Base-by-base conservation (phyloP, 2,329 filamentous ascomycete species). In the Chaetomium olivaceum region DNA sequence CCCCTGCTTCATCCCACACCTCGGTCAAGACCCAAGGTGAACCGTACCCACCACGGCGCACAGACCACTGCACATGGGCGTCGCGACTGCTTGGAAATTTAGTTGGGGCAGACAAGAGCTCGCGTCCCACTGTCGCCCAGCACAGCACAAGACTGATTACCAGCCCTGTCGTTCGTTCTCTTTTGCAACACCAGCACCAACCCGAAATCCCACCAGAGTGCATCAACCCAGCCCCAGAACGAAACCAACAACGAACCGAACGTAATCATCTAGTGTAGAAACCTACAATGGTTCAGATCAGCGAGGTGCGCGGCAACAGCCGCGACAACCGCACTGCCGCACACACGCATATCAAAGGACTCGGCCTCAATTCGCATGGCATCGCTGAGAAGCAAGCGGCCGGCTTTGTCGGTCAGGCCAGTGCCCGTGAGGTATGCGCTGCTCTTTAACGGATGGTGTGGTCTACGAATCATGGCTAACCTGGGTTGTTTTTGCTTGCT, bases 301-400 rank as follows among this genome's bases (percentile, higher is more conserved):
- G 91, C 82, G 93, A 97, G 82, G 91, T 96, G 76, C 96, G 96
- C 84, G 91, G 91, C 82, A 94, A 92, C 81, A 89, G 89, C 82
- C 93, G 95, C 83, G 94, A 97, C 79, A 95, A 96, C 81, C 89
- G 95, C 76, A 99, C 95, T 57, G 94, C 95, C 68, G 91, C 94
- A 73, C 95, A 99, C 80, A 97, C 94, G 61, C 95, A 99, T 80
- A 99, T 99, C 85, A 96, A 93, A 78, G 95, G 95, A 60, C 85
- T 99, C 50, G 95, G 95, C 21, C 81, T 99, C 72, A 91, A 91
- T 75, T 77, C 87, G 58, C 92, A 97, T 88, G 95, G 95, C 69
- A 89, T 86, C 61, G 92, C 95, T 68, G 93, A 97, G 76, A 86
- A 86, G 70, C 86, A 91, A 68, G 86, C 88, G 39, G 87, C 88